A percentile compares a stretch with the other conserved stretches of the same genome.
phyloP scores from a whole-genome alignment of 139 green algal genomes.

The Penium margaritaceum region DNA sequence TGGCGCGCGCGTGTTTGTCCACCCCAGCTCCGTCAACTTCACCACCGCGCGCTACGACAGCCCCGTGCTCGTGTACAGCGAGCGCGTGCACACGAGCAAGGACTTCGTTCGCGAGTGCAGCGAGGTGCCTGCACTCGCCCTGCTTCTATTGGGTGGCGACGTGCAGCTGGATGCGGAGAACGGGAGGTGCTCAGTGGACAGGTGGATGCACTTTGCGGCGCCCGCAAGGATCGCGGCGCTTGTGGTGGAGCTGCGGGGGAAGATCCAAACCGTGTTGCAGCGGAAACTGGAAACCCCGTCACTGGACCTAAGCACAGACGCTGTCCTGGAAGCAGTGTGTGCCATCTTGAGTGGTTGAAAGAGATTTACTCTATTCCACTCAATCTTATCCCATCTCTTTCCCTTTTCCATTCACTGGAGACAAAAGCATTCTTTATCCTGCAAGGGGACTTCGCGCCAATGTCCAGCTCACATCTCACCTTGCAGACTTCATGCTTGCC shows the following conservation, averaged over 20 bases:
- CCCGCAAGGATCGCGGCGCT: conserved; percentile 33
- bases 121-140: conserved; percentile 49
- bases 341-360: too few species aligned
- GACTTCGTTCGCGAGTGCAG: conserved; percentile 41
- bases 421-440: too few species aligned
- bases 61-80: conserved; percentile 51
- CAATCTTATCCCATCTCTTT: too few species aligned
- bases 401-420: too few species aligned
- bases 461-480: too few species aligned
- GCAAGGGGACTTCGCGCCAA: too few species aligned
- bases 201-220: conserved; percentile 49
- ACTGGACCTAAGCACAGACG: too few species aligned
- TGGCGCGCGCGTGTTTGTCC: conserved; percentile 79
- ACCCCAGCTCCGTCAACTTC: conserved; percentile 82
- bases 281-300: too few species aligned
- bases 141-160: conserved; percentile 51
- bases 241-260: conserved; percentile 21
- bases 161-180: conserved; percentile 40
- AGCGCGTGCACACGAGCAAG: conserved; percentile 50
- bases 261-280: conserved; percentile 12
- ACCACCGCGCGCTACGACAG: conserved; percentile 55
- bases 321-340: too few species aligned
- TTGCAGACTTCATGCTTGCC: too few species aligned
- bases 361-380: too few species aligned
- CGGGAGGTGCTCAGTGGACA: conserved; percentile 43